Percentiles rank a stretch among this genome's conserved stretches.
These are phyloP conservation scores for Quercus ilex DNA, from an alignment of 306 rosid species.

Conservation along the genomic window DNA sequence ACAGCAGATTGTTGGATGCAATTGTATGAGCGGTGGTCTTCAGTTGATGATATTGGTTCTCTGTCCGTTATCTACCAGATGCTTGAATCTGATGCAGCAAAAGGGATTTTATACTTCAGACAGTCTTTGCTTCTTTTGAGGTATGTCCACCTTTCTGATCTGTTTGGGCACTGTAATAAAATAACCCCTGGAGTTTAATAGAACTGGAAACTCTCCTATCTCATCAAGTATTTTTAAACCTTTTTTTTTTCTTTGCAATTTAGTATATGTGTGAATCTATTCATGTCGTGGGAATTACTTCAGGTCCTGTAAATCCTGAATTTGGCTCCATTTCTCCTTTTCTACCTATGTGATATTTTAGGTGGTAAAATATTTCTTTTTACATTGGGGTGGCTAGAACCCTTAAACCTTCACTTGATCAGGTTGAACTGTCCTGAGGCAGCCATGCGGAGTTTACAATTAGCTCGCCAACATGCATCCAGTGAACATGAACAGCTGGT, in stretches of 20 bases:
- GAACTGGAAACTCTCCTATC: not conserved
- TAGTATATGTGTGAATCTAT: not conserved
- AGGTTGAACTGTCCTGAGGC: slow-evolving; percentile 92
- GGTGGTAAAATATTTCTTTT: not conserved
- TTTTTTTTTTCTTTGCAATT: not conserved
- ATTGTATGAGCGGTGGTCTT: slow-evolving; percentile 88
- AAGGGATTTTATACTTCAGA: slow-evolving; percentile 87
- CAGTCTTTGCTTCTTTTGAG: slow-evolving; percentile 96
- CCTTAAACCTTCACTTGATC: slow-evolving; percentile 28
- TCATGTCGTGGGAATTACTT: not conserved
- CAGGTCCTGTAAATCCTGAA: slow-evolving; percentile 6
- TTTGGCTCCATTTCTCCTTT: slow-evolving; percentile 2
- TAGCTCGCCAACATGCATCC: slow-evolving; percentile 86
- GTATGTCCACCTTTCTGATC: slow-evolving; percentile 30
- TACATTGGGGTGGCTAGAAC: slow-evolving; percentile 9
- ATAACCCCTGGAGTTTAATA: not conserved
- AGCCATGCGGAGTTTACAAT: slow-evolving; percentile 85
- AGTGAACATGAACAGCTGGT: slow-evolving; percentile 79
- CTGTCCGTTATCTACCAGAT: slow-evolving; percentile 88
- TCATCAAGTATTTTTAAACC: not conserved
- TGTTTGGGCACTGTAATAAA: not conserved
- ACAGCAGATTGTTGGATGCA: slow-evolving; percentile 90
- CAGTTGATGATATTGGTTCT: slow-evolving; percentile 89
- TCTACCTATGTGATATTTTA: slow-evolving; percentile 16
- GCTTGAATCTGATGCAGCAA: slow-evolving; percentile 88